Evolutionary conservation across 495 filamentous ascomycete species (phyloP).

Genomic region (Neurospora cerealis): DNA sequence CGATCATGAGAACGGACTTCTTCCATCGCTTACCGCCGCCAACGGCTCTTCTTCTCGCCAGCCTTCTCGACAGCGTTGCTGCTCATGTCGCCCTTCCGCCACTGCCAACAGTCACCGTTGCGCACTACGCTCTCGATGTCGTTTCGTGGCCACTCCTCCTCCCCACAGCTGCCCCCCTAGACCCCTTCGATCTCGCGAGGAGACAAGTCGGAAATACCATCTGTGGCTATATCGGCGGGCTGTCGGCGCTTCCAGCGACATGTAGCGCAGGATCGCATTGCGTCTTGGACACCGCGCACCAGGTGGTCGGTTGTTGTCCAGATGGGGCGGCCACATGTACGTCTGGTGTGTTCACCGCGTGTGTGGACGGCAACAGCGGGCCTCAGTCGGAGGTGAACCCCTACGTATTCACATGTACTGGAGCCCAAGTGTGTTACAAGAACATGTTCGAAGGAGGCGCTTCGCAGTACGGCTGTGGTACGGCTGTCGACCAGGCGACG

Average conservation of each 20-base stretch:
- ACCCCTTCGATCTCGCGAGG: slow-evolving; percentile 24
- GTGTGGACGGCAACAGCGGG: slow-evolving; percentile 35
- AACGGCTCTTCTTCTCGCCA: slow-evolving; percentile 30
- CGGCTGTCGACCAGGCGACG: slow-evolving; percentile 30
- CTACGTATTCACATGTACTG: slow-evolving; percentile 37
- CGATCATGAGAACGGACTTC: slow-evolving; percentile 22
- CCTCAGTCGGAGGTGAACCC: slow-evolving; percentile 39
- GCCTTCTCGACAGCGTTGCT: slow-evolving; percentile 20
- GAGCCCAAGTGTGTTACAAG: slow-evolving; percentile 33
- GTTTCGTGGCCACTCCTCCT: slow-evolving; percentile 28
- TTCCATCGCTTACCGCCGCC: slow-evolving; percentile 32
- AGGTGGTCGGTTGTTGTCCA: slow-evolving; percentile 40
- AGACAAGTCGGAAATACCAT: slow-evolving; percentile 33
- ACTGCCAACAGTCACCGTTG: slow-evolving; percentile 28
- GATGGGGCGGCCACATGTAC: slow-evolving; percentile 34
- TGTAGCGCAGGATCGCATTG: slow-evolving; percentile 41
- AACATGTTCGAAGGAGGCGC: slow-evolving; percentile 40
- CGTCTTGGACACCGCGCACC: slow-evolving; percentile 32
- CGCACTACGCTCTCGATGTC: slow-evolving; percentile 30
- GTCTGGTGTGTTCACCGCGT: slow-evolving; percentile 37
- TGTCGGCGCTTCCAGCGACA: slow-evolving; percentile 34
- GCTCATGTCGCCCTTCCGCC: slow-evolving; percentile 26
- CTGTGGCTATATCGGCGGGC: slow-evolving; percentile 37
- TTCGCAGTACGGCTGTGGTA: slow-evolving; percentile 40
- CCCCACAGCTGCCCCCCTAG: slow-evolving; percentile 28